These are phyloP conservation scores for Pseudoturritis turrita DNA, from an alignment of 345 rosid species.

Conservation along the genomic window DNA sequence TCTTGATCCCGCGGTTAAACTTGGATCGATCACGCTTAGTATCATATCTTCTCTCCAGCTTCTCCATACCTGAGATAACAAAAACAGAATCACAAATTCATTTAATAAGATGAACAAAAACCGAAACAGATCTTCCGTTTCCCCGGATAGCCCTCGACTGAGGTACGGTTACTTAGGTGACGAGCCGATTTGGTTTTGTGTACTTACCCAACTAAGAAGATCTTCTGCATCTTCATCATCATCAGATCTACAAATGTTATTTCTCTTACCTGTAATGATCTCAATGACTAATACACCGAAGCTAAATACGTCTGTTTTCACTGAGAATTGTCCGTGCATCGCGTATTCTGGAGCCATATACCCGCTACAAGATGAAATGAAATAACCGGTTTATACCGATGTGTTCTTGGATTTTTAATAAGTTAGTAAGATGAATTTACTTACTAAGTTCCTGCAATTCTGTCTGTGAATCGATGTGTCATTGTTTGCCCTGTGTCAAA, in stretches of 20 bases:
- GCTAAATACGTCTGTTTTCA: constrained; percentile 14
- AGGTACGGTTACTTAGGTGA: too few relatives aligned
- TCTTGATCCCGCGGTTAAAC: constrained; percentile 20
- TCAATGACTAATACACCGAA: constrained; percentile 17
- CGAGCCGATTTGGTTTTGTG: background rate
- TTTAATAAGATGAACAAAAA: background rate
- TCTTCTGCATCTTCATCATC: constrained; percentile 22
- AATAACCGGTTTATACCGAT: background rate
- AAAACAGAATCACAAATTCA: background rate
- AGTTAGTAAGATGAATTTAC: background rate
- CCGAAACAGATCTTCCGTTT: too few relatives aligned
- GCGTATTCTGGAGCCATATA: constrained; percentile 22
- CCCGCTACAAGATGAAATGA: background rate
- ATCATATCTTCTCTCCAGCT: constrained; percentile 40
- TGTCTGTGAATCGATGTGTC: constrained; percentile 32
- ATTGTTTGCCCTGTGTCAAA: constrained; percentile 29
- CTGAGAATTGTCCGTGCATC: background rate
- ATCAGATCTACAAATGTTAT: background rate
- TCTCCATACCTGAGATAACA: constrained; percentile 44
- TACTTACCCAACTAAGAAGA: constrained; percentile 31
- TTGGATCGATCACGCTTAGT: constrained; percentile 35
- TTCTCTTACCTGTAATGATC: constrained; percentile 14
- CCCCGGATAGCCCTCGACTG: too few relatives aligned
- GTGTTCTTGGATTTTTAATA: background rate
- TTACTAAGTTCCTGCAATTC: constrained; percentile 46